phyloP scores from a whole-genome alignment of 257 asterid genomes.

The Solanum ossicruentum region DNA sequence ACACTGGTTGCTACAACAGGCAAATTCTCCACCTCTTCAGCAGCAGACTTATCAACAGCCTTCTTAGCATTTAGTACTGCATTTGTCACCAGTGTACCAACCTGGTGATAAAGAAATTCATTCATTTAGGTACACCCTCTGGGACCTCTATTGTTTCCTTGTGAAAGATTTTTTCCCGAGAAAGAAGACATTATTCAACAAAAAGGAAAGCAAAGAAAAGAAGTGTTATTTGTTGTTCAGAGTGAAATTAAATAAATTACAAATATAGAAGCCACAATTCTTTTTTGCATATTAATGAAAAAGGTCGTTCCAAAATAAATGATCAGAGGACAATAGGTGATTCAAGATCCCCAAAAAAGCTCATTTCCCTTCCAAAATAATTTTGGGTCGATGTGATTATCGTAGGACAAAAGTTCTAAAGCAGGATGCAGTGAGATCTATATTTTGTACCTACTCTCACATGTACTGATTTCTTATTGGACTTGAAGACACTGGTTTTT shows the following conservation, averaged over 20 bases:
- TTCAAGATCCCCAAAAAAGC: background rate
- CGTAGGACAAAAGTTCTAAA: background rate
- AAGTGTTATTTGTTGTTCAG: background rate
- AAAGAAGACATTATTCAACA: background rate
- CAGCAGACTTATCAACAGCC: conserved; percentile 45
- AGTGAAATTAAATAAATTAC: background rate
- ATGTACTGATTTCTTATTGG: background rate
- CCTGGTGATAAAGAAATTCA: conserved; percentile 26
- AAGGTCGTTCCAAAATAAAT: background rate
- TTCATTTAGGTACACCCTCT: background rate
- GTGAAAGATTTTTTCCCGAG: background rate
- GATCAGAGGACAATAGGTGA: background rate
- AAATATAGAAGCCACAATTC: background rate
- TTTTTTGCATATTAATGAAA: background rate
- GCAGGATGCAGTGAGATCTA: background rate
- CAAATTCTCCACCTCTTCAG: conserved; percentile 57
- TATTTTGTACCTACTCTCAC: background rate
- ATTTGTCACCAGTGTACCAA: conserved; percentile 72
- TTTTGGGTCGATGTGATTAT: background rate
- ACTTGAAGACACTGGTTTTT: background rate
- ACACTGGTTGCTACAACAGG: conserved; percentile 71
- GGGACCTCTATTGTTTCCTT: background rate
- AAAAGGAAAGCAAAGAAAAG: background rate
- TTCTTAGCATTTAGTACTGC: conserved; percentile 64
- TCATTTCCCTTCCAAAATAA: background rate